Base-by-base conservation (phyloP, 2,329 filamentous ascomycete genomes). In the Passalora sequoiae region DNA sequence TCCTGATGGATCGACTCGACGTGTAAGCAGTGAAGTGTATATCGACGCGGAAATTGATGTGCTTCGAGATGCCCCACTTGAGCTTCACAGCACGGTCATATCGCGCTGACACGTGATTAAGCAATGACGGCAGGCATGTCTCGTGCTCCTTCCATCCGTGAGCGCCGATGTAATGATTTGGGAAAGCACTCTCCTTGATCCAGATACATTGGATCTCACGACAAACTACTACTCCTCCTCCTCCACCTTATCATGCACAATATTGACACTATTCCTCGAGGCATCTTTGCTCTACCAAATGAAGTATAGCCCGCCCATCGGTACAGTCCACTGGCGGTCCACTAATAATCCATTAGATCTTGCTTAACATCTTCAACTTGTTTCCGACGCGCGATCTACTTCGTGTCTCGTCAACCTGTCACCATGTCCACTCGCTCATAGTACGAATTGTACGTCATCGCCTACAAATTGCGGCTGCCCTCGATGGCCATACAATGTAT, bases 401-500 rank as follows among this genome's bases (percentile, higher is more conserved):
- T 20, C 70, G 71, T 10, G 58, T 84, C 43, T 73, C 78, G 30
- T 59, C 72, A 33, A 71, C 83, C 42, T 84, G 75, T 41, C 78
- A 73, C 21, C 80, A 77, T 28, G 77, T 88, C 56, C 74, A 83
- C 61, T 76, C 71, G 29, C 60, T 85, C 29, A 73, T 84, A 44
- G 66, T 81, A 4, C 76, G 78, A 19, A 74, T 86, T 32, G 66
- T 88, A 6, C 77, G 84, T 50, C 73, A 75, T 37, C 80, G 84
- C 24, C 70, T 88, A 2, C 66, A 81, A 35, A 63, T 74, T 15
- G 77, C 79, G 4, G 44, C 79, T 4, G 67, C 75, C 3, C 66
- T 83, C 6, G 66, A 74, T 27, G 75, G 79, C 27, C 78, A 86
- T 58, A 77, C 81, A 41, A 66, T 92, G 28, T 78, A 89, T 27